A percentile compares a stretch with the other conserved stretches of the same genome.
These are phyloP conservation scores for Emericellopsis atlantica DNA, from an alignment of 2,329 filamentous ascomycete genomes.

Conservation along the genomic window DNA sequence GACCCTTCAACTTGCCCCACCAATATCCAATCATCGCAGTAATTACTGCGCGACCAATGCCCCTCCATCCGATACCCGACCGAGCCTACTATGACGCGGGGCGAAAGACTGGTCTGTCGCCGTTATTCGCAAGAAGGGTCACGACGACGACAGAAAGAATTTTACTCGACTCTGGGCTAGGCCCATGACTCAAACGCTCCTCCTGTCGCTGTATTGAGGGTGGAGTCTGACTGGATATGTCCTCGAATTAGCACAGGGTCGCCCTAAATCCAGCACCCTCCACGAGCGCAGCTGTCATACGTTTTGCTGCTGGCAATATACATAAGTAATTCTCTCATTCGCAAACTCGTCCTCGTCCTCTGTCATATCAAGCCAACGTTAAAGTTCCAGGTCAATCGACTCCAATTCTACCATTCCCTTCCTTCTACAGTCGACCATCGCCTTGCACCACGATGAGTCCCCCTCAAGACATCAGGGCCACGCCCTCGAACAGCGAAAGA, in stretches of 20 bases:
- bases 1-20: background rate
- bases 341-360: too few species aligned
- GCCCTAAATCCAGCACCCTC: too few species aligned
- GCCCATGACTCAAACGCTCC: too few species aligned
- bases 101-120: background rate
- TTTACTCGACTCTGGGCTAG: background rate
- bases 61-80: slow-evolving; percentile 4
- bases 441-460: slow-evolving; percentile 22
- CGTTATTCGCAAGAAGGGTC: background rate
- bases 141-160: background rate
- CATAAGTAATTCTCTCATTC: too few species aligned
- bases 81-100: slow-evolving; percentile 2
- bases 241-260: too few species aligned
- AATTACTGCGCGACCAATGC: background rate
- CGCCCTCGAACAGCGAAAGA: slow-evolving; percentile 10
- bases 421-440: background rate
- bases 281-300: too few species aligned
- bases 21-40: background rate
- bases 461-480: slow-evolving; percentile 32
- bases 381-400: background rate
- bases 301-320: too few species aligned
- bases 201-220: too few species aligned
- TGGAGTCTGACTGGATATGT: too few species aligned
- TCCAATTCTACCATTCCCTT: background rate
- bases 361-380: background rate